A percentile compares a stretch with the other conserved stretches of the same genome.
Conservation (phyloP, 2,329 filamentous ascomycete genomes). For the Phialophora chinensis region DNA sequence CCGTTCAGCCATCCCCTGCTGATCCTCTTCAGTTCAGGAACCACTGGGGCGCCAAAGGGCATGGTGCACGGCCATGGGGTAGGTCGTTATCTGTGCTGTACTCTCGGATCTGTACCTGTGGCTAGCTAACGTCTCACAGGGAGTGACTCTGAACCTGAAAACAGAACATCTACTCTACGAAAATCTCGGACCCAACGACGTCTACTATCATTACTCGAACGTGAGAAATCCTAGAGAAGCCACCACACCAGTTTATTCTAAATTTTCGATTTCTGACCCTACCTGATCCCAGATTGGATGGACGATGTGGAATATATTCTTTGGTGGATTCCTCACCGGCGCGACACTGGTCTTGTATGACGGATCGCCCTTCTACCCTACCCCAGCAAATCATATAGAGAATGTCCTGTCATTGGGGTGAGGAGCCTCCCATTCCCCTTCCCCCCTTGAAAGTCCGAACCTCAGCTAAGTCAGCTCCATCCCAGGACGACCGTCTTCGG, state of each 20-base stretch:
- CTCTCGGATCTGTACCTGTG: background rate
- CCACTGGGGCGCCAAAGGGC: slow-evolving; percentile 67
- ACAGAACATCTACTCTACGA: slow-evolving; percentile 60
- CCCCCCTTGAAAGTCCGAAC: background rate
- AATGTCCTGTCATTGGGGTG: slow-evolving; percentile 23
- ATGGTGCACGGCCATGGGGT: slow-evolving; percentile 71
- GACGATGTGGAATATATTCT: slow-evolving; percentile 54
- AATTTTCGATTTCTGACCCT: background rate
- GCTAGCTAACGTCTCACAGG: slow-evolving; percentile 17
- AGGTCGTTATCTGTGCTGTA: background rate
- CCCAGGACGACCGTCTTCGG: slow-evolving; percentile 20
- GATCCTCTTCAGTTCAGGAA: slow-evolving; percentile 50
- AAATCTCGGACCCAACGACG: slow-evolving; percentile 39
- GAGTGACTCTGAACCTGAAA: slow-evolving; percentile 45
- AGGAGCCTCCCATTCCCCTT: background rate
- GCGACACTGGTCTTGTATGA: slow-evolving; percentile 61
- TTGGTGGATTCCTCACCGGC: slow-evolving; percentile 65
- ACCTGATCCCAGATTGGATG: slow-evolving; percentile 44
- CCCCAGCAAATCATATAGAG: slow-evolving; percentile 48
- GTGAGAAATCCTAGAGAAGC: slow-evolving; percentile 1
- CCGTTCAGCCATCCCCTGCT: slow-evolving; percentile 76
- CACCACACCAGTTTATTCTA: background rate
- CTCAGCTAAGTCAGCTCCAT: background rate
- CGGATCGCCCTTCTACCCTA: slow-evolving; percentile 12
- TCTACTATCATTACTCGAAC: slow-evolving; percentile 53